Conservation (phyloP, 2,329 filamentous ascomycete species). For the Blastomyces gilchristii region DNA sequence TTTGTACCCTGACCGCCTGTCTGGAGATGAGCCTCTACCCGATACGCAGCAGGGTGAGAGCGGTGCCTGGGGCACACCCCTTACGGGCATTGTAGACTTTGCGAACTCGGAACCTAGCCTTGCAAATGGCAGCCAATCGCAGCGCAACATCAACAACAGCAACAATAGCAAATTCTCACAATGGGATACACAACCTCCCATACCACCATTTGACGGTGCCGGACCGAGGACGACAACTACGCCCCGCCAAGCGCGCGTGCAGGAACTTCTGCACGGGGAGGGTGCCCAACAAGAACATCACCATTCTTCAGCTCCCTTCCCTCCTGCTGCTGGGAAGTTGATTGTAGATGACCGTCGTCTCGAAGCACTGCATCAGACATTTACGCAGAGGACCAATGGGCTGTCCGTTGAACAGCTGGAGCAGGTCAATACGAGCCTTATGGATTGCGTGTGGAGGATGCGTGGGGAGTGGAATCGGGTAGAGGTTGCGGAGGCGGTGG, state of each 20-base stretch:
- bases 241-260: slow-evolving; percentile 14
- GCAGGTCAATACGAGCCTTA: slow-evolving; percentile 80
- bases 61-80: slow-evolving; percentile 21
- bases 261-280: slow-evolving; percentile 11
- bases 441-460: slow-evolving; percentile 78
- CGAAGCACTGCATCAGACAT: slow-evolving; percentile 48
- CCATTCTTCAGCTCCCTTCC: not conserved
- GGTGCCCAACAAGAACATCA: slow-evolving; percentile 4
- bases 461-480: slow-evolving; percentile 76
- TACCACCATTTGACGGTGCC: slow-evolving; percentile 32
- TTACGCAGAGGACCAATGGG: slow-evolving; percentile 60
- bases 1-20: slow-evolving; percentile 39
- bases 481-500: slow-evolving; percentile 55
- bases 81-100: slow-evolving; percentile 21
- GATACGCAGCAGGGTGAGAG: slow-evolving; percentile 50
- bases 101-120: slow-evolving; percentile 23
- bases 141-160: slow-evolving; percentile 13
- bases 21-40: slow-evolving; percentile 50
- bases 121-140: slow-evolving; percentile 29
- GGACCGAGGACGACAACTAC: slow-evolving; percentile 20
- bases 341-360: slow-evolving; percentile 43
- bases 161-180: slow-evolving; percentile 19
- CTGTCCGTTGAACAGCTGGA: slow-evolving; percentile 89
- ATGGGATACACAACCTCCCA: slow-evolving; percentile 27
- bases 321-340: slow-evolving; percentile 6